Evolutionary conservation across 2,329 filamentous ascomycete genomes (phyloP), one percentile per base, ranked within the genome.

Genomic region (Fusarium redolens): DNA sequence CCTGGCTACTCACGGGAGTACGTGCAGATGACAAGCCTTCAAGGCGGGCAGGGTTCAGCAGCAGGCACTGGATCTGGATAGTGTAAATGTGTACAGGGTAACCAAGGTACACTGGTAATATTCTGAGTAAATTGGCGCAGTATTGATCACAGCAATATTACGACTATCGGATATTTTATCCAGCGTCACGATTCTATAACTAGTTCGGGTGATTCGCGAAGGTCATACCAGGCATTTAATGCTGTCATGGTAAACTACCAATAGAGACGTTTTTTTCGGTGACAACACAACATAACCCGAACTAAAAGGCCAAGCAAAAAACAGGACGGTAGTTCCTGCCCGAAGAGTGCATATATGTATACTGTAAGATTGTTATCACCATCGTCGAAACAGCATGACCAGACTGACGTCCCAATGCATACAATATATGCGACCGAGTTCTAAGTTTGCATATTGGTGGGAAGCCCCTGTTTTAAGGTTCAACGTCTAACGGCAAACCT

Each of bases 401-500:
- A 52, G 31, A n/a, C 22, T 52, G 22, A 18, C 28, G 48, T 28
- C 48, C 48, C 31, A 38, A 38, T 38, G 55, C 41, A 58, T 50
- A 40, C 28, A 52, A 38, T 17, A 37, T n/a, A 28, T 38, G 50
- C 50, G 50, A 38, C 50, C 33, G 10, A 54, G 50, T 25, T 28
- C 50, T 35, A 38, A 52, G 50, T 51, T 44, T 60, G 48, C 57
- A 59, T 60, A 28, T 33, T 45, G 48, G 55, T 65, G 64, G 59
- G 69, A 69, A 69, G 44, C 52, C 31, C 13, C n/a, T 18, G 48
- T 35, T 56, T 76, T 73, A 72, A 72, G 51, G 69, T 65, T 66
- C 48, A 72, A 72, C 64, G 51, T 54, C 56, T 57, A 76, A 78
- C 76, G 75, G 73, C 65, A 70, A 71, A 71, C 55, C 69, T 64